Conservation (phyloP, 2,329 filamentous ascomycete genomes). For the Zymoseptoria brevis region DNA sequence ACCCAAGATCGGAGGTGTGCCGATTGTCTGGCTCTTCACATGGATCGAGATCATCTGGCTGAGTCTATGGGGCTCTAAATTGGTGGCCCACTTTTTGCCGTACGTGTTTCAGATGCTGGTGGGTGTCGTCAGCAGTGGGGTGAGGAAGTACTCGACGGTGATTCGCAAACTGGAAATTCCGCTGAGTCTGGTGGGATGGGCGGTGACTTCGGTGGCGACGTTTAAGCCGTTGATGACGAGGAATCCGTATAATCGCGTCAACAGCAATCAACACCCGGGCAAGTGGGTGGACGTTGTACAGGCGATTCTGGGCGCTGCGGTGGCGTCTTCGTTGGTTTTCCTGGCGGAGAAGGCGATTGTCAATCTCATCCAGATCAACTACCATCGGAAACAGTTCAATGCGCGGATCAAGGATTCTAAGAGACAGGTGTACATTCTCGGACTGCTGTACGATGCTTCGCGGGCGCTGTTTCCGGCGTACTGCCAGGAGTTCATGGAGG, state of each 20-base stretch:
- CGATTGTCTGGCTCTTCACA: constrained; percentile 54
- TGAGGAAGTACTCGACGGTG: constrained; percentile 55
- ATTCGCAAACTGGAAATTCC: constrained; percentile 52
- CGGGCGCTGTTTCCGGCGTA: constrained; percentile 84
- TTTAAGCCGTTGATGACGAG: constrained; percentile 45
- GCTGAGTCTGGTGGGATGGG: constrained; percentile 53
- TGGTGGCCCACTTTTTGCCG: constrained; percentile 51
- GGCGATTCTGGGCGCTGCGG: constrained; percentile 57
- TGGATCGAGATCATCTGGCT: constrained; percentile 60
- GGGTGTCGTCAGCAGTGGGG: constrained; percentile 57
- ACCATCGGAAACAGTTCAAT: constrained; percentile 77
- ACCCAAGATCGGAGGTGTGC: constrained; percentile 48
- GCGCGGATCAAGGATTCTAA: constrained; percentile 83
- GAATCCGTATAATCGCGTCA: constrained; percentile 27
- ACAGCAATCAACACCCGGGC: constrained; percentile 16
- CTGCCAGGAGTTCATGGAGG: constrained; percentile 80
- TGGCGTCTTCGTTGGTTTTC: constrained; percentile 62
- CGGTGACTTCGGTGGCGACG: constrained; percentile 51
- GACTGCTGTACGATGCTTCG: constrained; percentile 83
- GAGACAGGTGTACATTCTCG: constrained; percentile 70
- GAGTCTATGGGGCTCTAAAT: constrained; percentile 55
- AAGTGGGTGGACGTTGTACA: constrained; percentile 51
- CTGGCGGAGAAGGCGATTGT: constrained; percentile 71
- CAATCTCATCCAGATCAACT: constrained; percentile 76
- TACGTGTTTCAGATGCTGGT: constrained; percentile 53